These are phyloP conservation scores for Grigorovia humatica DNA, from an alignment of 805 yeast genomes.

Conservation along the genomic window DNA sequence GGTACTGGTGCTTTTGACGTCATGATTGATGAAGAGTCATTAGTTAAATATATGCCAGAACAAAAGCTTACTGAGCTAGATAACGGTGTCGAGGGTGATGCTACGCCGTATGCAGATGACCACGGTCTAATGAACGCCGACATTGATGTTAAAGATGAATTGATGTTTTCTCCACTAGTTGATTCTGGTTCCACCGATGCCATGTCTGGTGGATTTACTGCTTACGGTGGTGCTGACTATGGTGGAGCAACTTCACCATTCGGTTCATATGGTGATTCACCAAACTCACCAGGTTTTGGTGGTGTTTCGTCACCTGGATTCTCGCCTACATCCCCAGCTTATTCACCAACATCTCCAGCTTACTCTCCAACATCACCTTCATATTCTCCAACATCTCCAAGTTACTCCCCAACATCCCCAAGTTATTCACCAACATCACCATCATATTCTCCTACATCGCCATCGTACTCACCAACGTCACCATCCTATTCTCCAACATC, in stretches of 20 bases:
- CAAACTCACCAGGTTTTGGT: slow-evolving; percentile 50
- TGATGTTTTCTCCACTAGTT: slow-evolving; percentile 85
- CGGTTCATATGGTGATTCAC: slow-evolving; percentile 39
- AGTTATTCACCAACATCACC: slow-evolving; percentile 75
- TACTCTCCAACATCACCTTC: slow-evolving; percentile 75
- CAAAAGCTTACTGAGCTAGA: slow-evolving; percentile 32
- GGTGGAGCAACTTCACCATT: slow-evolving; percentile 50
- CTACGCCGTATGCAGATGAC: slow-evolving; percentile 77
- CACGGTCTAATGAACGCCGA: slow-evolving; percentile 54
- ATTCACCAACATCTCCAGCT: slow-evolving; percentile 72
- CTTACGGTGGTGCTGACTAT: slow-evolving; percentile 70
- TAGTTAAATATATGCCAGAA: slow-evolving; percentile 43
- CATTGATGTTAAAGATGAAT: slow-evolving; percentile 53
- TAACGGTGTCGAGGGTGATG: slow-evolving; percentile 61
- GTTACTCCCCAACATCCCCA: slow-evolving; percentile 73
- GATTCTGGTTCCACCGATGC: slow-evolving; percentile 77
- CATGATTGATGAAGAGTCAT: slow-evolving; percentile 82
- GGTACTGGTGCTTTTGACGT: slow-evolving; percentile 96
- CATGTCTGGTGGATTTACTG: slow-evolving; percentile 72
- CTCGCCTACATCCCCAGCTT: slow-evolving; percentile 72
- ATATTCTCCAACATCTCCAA: slow-evolving; percentile 65
- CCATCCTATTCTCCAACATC: slow-evolving; percentile 65
- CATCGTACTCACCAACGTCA: slow-evolving; percentile 62
- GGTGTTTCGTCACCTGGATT: slow-evolving; percentile 61
- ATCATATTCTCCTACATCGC: slow-evolving; percentile 62